These are phyloP conservation scores for Aspergillus campestris DNA, from an alignment of 495 filamentous ascomycete species.

Conservation along the genomic window DNA sequence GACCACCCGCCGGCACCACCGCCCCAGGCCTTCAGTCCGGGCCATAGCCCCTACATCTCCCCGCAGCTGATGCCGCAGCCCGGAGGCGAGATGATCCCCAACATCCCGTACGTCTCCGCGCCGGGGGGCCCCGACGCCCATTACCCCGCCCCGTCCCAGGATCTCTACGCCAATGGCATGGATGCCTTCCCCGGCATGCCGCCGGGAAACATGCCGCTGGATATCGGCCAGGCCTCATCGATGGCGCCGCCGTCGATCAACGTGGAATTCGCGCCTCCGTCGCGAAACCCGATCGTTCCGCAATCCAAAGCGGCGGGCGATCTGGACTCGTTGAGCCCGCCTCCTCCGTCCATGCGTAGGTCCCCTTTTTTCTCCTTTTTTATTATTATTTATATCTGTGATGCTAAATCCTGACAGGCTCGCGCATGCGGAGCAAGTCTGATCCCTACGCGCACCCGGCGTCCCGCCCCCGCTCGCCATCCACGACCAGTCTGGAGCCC, in stretches of 20 bases:
- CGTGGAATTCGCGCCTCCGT: constrained; percentile 87
- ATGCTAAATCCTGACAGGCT: constrained; percentile 33
- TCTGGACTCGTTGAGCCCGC: constrained; percentile 61
- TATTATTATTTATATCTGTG: constrained; percentile 1
- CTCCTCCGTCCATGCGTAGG: constrained; percentile 75
- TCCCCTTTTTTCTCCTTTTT: constrained; percentile 5
- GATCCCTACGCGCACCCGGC: constrained; percentile 55
- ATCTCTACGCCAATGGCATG: constrained; percentile 44
- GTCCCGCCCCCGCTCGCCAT: constrained; percentile 36
- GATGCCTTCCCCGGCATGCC: constrained; percentile 17
- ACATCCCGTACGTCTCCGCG: constrained; percentile 46
- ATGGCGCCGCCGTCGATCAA: constrained; percentile 86
- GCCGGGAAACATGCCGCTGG: constrained; percentile 28
- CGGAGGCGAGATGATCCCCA: constrained; percentile 38
- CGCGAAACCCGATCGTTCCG: constrained; percentile 62
- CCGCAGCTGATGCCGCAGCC: constrained; percentile 75
- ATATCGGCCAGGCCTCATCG: constrained; percentile 61
- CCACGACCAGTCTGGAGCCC: constrained; percentile 37
- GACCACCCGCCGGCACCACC: constrained; percentile 53
- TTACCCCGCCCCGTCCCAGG: constrained; percentile 38
- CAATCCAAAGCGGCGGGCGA: constrained; percentile 54
- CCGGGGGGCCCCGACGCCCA: constrained; percentile 30
- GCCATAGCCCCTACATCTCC: constrained; percentile 77
- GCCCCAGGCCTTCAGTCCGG: constrained; percentile 59
- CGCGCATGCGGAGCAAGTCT: constrained; percentile 58